Base-by-base conservation (phyloP, 208 protist genomes). In the Acanthamoeba polyphaga region DNA sequence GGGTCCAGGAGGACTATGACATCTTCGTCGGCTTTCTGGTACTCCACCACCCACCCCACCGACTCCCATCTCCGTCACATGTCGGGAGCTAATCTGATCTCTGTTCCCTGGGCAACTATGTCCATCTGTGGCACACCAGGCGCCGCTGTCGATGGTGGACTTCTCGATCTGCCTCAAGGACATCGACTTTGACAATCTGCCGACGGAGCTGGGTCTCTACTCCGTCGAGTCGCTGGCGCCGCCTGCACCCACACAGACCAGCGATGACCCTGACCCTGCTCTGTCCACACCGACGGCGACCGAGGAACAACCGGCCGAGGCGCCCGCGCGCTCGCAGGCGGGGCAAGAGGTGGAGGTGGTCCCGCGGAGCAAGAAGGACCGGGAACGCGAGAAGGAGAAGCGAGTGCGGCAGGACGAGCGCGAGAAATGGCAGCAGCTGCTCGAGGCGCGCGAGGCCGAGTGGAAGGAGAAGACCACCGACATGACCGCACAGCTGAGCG, bases 101-200 rank as follows among this genome's bases (percentile, higher is more conserved):
- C 49, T 51, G 2, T 8, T 49, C 3, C 46, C 38, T 49, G 46
- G 46, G 46, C 46, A 12, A 74, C 24, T 17, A n/a, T 74, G 32
- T 0, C 46, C 46, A 49, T 49, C 46, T 49, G 46, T 49, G 46
- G 46, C 46, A 12, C 46, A 12, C 46, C 46, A 80, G 53, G 84
- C 84, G 27, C 84, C 84, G 13, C 32, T 90, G n/a, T 32, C 55
- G 51, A 49, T 90, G 51, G 84, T 90, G 27, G 84, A 90, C 55
- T 90, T 90, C 15, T 90, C 55, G 4, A 62, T 90, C 29, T 90
- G 84, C 55, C 84, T 90, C 29, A 90, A 90, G 43, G 84, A 90
- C 58, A 68, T 90, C 32, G 55, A 62, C 51, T 90, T 90, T 70
- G 84, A 90, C 58, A 68, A 68, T 24, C 84, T 90, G 32, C 84